These are phyloP conservation scores for Aspergillus fumigatus DNA, from an alignment of 2,329 filamentous ascomycete species.

Conservation along the genomic window DNA sequence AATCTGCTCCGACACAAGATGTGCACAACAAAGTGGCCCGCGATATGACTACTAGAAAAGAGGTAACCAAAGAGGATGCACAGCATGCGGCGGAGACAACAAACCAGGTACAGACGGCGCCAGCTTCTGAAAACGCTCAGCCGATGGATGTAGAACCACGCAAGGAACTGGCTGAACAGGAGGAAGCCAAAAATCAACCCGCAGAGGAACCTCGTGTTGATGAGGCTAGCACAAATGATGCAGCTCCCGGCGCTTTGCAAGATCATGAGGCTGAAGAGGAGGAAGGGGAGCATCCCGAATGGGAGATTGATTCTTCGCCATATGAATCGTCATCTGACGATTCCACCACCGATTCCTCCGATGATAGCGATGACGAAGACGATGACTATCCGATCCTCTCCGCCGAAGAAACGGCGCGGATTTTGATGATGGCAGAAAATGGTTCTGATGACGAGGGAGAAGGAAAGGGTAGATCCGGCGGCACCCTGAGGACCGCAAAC, in stretches of 20 bases:
- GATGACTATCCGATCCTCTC: constrained; percentile 68
- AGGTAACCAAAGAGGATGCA: not conserved
- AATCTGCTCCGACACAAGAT: constrained; percentile 2
- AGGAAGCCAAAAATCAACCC: constrained; percentile 2
- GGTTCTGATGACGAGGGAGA: constrained; percentile 74
- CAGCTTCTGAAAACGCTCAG: constrained; percentile 10
- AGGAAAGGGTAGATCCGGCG: constrained; percentile 41
- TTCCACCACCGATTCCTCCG: constrained; percentile 60
- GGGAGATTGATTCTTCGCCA: constrained; percentile 76
- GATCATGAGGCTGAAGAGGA: constrained; percentile 29
- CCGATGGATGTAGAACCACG: constrained; percentile 27
- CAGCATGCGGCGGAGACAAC: constrained; percentile 2
- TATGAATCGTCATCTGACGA: constrained; percentile 62
- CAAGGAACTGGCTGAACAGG: constrained; percentile 3
- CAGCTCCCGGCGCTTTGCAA: constrained; percentile 7
- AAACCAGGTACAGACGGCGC: constrained; percentile 4
- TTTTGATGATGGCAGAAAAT: constrained; percentile 78
- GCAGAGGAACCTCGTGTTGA: not conserved
- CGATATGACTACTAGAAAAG: not conserved
- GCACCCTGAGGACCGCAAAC: constrained; percentile 72
- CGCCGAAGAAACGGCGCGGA: constrained; percentile 75
- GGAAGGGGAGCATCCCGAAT: constrained; percentile 63
- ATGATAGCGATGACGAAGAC: constrained; percentile 47
- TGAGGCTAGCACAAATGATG: constrained; percentile 4
- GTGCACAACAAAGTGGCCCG: not conserved